Evolutionary conservation across 2,329 filamentous ascomycete genomes (phyloP), one percentile per base, ranked within the genome.

Genomic region (Oidium heveae): DNA sequence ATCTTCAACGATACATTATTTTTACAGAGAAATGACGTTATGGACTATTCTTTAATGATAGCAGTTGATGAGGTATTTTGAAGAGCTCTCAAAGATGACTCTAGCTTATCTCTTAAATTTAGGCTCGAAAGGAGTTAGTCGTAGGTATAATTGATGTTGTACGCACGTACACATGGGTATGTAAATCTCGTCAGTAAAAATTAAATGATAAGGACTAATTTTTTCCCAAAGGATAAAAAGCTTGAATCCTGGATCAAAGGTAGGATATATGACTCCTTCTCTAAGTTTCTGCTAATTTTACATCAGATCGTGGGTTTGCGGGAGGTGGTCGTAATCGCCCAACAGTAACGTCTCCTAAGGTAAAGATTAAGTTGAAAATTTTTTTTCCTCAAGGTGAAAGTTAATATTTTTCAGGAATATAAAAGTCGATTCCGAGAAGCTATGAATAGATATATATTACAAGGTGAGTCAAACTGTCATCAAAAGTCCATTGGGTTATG

Each of bases 111-210:
- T 16, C 9, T 33, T 24, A 10, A 16, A 6, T 28, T 10, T 13
- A 53, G 59, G 74, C 75, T 39, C 77, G 80, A 58, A 88, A 89
- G 63, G 89, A 98, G 68, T 77, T 98, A 15, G 86, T 96, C 15
- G 88, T 98, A 1, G 91, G 91, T 4, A 96, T 98, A 63, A 96
- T 98, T 59, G 89, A 98, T 66, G 96, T 91, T 66, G 96, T 98
- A 60, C 80, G 91, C 55, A 98, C 91, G 0, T 98, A 96, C 66
- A 98, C 91, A 0, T 98, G 91, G 87, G 52, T 53, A 44, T 34
- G 22, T 53, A 16, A n/a, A 18, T 18, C 16, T 7, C 5, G 3
- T 44, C 18, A 18, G 41, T 12, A 44, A 44, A 18, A 20, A 22
- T 12, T 5, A 18, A 24, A 24, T 44, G 4, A 18, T 39, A 12